These are phyloP conservation scores for Kernera saxatilis DNA, from an alignment of 345 rosid species.

Conservation along the genomic window DNA sequence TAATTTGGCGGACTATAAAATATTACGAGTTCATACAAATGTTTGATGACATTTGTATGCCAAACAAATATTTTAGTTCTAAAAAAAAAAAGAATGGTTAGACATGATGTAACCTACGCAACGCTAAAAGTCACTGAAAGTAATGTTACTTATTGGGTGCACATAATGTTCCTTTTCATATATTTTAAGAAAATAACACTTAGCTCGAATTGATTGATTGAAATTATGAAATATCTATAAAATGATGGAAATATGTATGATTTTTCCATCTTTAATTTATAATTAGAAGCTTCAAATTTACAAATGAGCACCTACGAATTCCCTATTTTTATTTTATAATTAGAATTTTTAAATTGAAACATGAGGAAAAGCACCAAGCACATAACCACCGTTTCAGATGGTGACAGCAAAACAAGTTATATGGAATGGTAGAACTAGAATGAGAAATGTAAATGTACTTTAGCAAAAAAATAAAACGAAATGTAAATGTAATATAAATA, in stretches of 20 bases:
- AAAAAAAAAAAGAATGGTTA: neutral
- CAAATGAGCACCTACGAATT: neutral
- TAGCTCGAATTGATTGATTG: neutral
- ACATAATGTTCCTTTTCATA: neutral
- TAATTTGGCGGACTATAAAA: too few relatives aligned
- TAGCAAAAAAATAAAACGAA: neutral
- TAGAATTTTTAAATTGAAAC: neutral
- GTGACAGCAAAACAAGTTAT: neutral
- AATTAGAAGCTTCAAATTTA: neutral
- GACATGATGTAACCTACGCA: neutral
- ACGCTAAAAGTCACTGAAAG: slow-evolving; percentile 18
- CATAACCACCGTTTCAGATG: neutral
- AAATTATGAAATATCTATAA: neutral
- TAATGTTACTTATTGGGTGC: slow-evolving; percentile 7
- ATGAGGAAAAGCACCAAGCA: neutral
- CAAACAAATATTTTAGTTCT: neutral
- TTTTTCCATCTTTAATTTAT: neutral
- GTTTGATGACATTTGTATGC: neutral
- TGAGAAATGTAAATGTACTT: neutral
- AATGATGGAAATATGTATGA: neutral
- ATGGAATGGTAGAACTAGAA: neutral
- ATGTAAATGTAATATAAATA: neutral
- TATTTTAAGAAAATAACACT: neutral
- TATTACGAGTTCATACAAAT: neutral
- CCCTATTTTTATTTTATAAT: neutral